Evolutionary conservation across 345 rosid species (phyloP), one percentile per base, ranked within the genome.

Genomic region (Erysimum cheiranthoides): DNA sequence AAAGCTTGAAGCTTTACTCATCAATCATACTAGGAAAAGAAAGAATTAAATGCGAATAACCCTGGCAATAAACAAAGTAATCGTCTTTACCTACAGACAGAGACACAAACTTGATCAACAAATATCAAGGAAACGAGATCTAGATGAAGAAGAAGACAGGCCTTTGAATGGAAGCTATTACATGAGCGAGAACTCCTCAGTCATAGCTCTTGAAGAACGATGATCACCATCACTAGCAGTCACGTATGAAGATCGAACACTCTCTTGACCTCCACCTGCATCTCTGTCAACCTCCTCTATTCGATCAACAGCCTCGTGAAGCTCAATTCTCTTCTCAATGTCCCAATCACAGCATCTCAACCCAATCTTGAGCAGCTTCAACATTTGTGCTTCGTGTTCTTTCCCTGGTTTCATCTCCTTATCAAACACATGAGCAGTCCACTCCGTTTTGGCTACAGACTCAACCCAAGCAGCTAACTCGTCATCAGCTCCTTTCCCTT

Each of bases 381-480:
- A 54, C 93, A 91, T 87, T 75, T 89, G 91, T 1, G 89, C 93
- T 74, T 91, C 89, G 0, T 88, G 80, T 5, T 82, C 88, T 73
- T 80, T 87, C 8, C 86, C 84, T 13, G 86, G 85, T 34, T 73
- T 74, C 90, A 93, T 89, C 39, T 89, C 92, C 83, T 83, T 86
- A 67, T 91, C 98, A 38, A 93, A 91, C 46, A 91, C 96, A 78
- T 91, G 93, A 3, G 86, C 91, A 0, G 93, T 89, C 97, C 93
- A 86, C 75, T 90, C 93, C 6, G 91, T 94, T 71, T 85, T 83
- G 67, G 88, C 89, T 6, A 86, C 92, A 0, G 94, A 88, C 61
- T 86, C 89, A 13, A 93, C 94, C 98, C 98, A 91, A 0, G 82
- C 79, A 1, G 87, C 88, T 80, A 91, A 40, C 78, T 91, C 94